Evolutionary conservation across 805 yeast genomes (phyloP).

Genomic region (Grigorovia yakushimaensis): DNA sequence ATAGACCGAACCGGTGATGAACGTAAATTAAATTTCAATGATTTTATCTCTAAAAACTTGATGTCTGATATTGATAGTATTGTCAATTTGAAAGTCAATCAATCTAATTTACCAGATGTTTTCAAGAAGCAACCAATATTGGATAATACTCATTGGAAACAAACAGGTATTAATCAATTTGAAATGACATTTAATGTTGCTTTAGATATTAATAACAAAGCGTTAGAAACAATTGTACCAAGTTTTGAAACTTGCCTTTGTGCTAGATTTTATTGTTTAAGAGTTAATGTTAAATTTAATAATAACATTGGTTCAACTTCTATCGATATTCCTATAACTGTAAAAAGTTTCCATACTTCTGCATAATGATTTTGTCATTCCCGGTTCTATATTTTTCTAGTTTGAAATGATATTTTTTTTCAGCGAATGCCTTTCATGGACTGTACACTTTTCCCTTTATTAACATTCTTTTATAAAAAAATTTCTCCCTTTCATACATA

Average conservation of each 20-base stretch:
- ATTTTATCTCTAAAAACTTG: conserved; percentile 21
- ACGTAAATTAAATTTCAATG: conserved; percentile 22
- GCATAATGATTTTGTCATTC: no score
- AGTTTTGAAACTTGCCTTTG: conserved; percentile 54
- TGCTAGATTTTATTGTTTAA: conserved; percentile 48
- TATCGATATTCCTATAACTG: conserved; percentile 31
- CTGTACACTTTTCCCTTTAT: not conserved
- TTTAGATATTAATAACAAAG: conserved; percentile 33
- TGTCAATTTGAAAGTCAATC: conserved; percentile 14
- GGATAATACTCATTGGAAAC: not conserved
- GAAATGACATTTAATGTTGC: conserved; percentile 31
- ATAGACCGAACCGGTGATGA: conserved; percentile 10
- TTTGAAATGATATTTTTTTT: no score
- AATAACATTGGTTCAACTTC: conserved; percentile 24
- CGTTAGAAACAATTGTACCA: conserved; percentile 45
- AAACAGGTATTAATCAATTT: conserved; percentile 9
- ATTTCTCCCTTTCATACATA: not conserved
- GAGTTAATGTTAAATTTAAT: conserved; percentile 38
- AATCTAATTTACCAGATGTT: conserved; percentile 16
- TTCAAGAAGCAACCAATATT: conserved; percentile 20
- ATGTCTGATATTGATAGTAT: conserved; percentile 27
- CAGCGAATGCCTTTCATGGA: no score
- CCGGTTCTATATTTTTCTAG: no score
- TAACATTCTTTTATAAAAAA: not conserved
- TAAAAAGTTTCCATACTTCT: conserved; percentile 19